Conservation (phyloP, 2,329 filamentous ascomycete genomes). For the Dothideomycetes sp. region DNA sequence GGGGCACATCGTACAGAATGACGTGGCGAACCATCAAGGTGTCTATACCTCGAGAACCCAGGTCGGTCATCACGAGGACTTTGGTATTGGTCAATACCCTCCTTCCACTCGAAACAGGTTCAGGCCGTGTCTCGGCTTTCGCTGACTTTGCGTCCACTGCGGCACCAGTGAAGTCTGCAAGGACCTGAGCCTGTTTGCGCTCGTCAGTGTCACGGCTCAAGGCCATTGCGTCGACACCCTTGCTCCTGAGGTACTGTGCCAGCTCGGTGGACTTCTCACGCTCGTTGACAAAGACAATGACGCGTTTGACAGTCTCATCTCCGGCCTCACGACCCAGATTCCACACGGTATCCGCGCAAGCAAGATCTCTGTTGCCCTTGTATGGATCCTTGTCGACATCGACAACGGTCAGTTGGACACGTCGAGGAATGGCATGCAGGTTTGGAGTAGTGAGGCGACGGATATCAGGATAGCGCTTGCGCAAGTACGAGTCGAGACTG, state of each 20-base stretch:
- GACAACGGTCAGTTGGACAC: constrained; percentile 87
- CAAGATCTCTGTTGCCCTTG: constrained; percentile 82
- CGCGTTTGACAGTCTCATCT: constrained; percentile 59
- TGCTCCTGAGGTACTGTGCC: constrained; percentile 65
- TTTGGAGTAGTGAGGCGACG: constrained; percentile 86
- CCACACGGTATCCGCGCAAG: constrained; percentile 92
- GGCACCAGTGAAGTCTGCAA: constrained; percentile 61
- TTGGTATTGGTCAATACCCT: constrained; percentile 66
- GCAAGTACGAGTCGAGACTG: constrained; percentile 77
- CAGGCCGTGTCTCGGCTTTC: constrained; percentile 1
- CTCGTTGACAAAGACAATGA: constrained; percentile 96
- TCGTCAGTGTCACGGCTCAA: constrained; percentile 78
- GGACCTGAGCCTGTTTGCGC: constrained; percentile 64
- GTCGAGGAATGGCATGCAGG: constrained; percentile 86
- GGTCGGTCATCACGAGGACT: constrained; percentile 87
- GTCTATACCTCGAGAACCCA: constrained; percentile 88
- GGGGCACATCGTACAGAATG: constrained; percentile 92
- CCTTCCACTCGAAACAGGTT: neutral
- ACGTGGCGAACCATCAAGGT: constrained; percentile 86
- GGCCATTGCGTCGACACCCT: constrained; percentile 81
- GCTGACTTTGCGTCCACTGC: constrained; percentile 1
- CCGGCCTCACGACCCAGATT: constrained; percentile 72
- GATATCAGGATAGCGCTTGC: constrained; percentile 72
- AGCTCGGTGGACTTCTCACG: constrained; percentile 79
- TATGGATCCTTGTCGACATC: constrained; percentile 91